These are phyloP conservation scores for Pichia kluyveri DNA, from an alignment of 805 yeast genomes.

Conservation along the genomic window DNA sequence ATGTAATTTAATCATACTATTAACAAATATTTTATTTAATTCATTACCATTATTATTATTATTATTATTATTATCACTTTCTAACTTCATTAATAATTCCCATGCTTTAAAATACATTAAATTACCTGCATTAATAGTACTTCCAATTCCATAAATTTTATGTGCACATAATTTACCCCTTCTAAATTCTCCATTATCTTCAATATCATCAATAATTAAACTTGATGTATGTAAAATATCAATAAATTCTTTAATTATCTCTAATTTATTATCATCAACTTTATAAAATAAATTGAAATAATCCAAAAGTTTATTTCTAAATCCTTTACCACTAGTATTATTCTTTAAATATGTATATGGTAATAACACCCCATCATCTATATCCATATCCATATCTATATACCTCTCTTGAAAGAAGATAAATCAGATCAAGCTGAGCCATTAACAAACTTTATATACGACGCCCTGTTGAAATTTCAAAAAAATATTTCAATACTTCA, in stretches of 20 bases:
- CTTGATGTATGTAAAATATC: conserved; percentile 60
- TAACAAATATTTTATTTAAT: conserved; percentile 37
- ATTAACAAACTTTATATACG: no score
- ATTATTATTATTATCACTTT: conserved; percentile 4
- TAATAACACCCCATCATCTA: conserved; percentile 21
- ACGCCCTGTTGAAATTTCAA: no score
- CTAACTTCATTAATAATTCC: conserved; percentile 29
- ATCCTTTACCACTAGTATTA: conserved; percentile 46
- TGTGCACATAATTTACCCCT: conserved; percentile 80
- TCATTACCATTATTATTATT: conserved; percentile 1
- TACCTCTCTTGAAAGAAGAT: no score
- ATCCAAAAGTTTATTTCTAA: conserved; percentile 39
- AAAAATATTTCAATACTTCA: neutral
- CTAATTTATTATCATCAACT: conserved; percentile 31
- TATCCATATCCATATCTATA: neutral
- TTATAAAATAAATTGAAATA: conserved; percentile 45
- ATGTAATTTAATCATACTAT: conserved; percentile 75
- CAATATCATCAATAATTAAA: conserved; percentile 77
- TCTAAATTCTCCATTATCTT: conserved; percentile 62
- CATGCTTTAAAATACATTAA: conserved; percentile 73
- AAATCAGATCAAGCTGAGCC: no score
- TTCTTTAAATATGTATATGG: conserved; percentile 45
- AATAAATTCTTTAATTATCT: conserved; percentile 37
- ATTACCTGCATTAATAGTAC: conserved; percentile 76
- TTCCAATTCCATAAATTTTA: conserved; percentile 63